These are phyloP conservation scores for Neurospora sp. DNA, from an alignment of 2,329 filamentous ascomycete species.

Conservation along the genomic window DNA sequence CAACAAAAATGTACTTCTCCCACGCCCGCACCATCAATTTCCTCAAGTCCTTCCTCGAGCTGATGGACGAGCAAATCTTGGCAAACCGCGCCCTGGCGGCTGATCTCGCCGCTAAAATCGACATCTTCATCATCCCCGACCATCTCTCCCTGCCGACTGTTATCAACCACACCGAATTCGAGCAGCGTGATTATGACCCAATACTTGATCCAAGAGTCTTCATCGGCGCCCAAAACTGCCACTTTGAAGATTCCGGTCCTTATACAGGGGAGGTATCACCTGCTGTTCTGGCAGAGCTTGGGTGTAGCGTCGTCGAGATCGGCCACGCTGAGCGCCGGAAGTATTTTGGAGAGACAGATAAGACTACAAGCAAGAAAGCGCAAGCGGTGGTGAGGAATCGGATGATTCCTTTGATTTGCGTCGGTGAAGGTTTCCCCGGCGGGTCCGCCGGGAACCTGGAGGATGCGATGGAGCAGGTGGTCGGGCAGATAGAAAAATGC, in stretches of 20 bases:
- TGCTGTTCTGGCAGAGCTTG: constrained; percentile 52
- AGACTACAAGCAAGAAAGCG: constrained; percentile 56
- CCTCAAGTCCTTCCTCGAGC: constrained; percentile 36
- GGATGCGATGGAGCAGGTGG: constrained; percentile 48
- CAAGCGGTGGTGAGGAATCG: constrained; percentile 56
- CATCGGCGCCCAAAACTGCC: constrained; percentile 68
- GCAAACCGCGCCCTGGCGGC: constrained; percentile 26
- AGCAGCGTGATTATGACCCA: neutral
- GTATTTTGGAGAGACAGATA: constrained; percentile 67
- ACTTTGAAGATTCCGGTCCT: constrained; percentile 58
- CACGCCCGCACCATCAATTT: constrained; percentile 51
- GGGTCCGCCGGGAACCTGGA: no score
- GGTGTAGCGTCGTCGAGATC: constrained; percentile 64
- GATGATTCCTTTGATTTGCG: constrained; percentile 68
- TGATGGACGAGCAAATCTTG: constrained; percentile 19
- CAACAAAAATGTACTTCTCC: constrained; percentile 74
- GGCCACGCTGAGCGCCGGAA: constrained; percentile 71
- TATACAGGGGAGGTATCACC: constrained; percentile 74
- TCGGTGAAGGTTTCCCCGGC: constrained; percentile 49
- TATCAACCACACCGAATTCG: neutral
- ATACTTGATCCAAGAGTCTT: constrained; percentile 38
- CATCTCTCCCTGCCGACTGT: constrained; percentile 56
- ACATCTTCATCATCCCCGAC: constrained; percentile 71
- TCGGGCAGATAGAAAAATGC: constrained; percentile 42
- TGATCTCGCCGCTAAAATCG: constrained; percentile 39